Evolutionary conservation across 164 flowering plant genomes (phyloP).

Genomic region (Nelumbo lutea): DNA sequence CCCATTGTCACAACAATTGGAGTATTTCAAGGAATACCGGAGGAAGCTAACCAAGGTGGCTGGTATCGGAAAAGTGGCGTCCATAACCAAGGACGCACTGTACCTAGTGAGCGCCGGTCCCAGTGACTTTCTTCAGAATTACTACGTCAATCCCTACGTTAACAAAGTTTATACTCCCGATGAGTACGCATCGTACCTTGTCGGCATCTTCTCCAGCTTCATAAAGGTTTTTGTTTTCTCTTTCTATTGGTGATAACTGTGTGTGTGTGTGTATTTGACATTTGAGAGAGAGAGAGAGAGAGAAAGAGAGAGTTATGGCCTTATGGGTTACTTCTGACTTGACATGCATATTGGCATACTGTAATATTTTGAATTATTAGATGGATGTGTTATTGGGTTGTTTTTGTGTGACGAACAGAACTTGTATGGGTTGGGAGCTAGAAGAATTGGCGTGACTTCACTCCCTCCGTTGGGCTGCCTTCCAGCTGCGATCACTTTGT

Average conservation of each 20-base stretch:
- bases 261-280: too few species aligned
- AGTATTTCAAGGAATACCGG: conserved; percentile 78
- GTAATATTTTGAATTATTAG: too few species aligned
- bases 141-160: conserved; percentile 74
- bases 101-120: conserved; percentile 65
- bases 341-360: too few species aligned
- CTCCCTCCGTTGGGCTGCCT: conserved; percentile 85
- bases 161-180: conserved; percentile 68
- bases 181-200: conserved; percentile 52
- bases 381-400: conserved; percentile 2
- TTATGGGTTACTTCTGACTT: too few species aligned
- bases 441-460: conserved; percentile 71
- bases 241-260: too few species aligned
- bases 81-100: conserved; percentile 62
- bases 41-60: conserved; percentile 60
- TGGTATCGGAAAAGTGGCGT: conserved; percentile 47
- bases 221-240: conserved; percentile 42
- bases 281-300: too few species aligned
- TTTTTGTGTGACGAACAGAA: conserved; percentile 31
- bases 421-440: conserved; percentile 58
- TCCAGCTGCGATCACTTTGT: conserved; percentile 79
- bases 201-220: conserved; percentile 42
- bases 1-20: conserved; percentile 65
- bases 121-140: conserved; percentile 81
- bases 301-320: too few species aligned